Conservation (phyloP, 768 basidiomycete species). For the Boletus edulis region DNA sequence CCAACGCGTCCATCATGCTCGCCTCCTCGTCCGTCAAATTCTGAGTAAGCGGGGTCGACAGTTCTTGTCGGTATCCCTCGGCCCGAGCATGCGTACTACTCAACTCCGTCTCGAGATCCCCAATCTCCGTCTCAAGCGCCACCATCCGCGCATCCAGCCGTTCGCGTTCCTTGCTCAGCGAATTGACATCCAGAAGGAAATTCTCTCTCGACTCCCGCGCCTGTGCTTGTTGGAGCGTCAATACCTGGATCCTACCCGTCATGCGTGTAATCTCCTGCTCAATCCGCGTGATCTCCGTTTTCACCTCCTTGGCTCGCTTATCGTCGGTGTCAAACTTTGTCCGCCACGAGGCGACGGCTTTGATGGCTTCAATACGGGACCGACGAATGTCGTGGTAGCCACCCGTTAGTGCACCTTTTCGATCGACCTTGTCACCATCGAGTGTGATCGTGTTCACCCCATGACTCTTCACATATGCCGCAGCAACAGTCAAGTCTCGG, state of each 20-base stretch:
- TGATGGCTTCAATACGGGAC: slow-evolving; percentile 87
- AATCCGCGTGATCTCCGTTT: slow-evolving; percentile 58
- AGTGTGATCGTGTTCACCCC: slow-evolving; percentile 96
- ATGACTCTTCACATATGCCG: slow-evolving; percentile 92
- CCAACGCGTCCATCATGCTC: slow-evolving; percentile 57
- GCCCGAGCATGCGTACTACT: slow-evolving; percentile 58
- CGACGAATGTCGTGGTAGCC: slow-evolving; percentile 92
- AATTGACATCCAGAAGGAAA: slow-evolving; percentile 57
- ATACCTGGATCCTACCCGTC: slow-evolving; percentile 69
- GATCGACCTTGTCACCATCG: slow-evolving; percentile 96
- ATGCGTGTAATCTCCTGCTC: slow-evolving; percentile 87
- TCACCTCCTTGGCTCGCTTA: slow-evolving; percentile 68
- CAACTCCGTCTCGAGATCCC: slow-evolving; percentile 73
- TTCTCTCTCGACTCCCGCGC: slow-evolving; percentile 66
- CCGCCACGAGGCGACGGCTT: slow-evolving; percentile 72
- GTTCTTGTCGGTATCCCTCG: slow-evolving; percentile 63
- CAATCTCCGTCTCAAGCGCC: slow-evolving; percentile 63
- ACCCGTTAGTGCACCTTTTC: slow-evolving; percentile 93
- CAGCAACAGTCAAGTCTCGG: slow-evolving; percentile 86
- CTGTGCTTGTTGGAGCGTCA: slow-evolving; percentile 67
- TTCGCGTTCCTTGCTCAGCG: slow-evolving; percentile 68
- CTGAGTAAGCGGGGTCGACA: slow-evolving; percentile 71
- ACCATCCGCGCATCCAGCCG: slow-evolving; percentile 56
- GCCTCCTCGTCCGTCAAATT: slow-evolving; percentile 76
- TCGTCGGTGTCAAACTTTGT: slow-evolving; percentile 66